Conservation (phyloP, 352 stramenopile genomes). For the Phytopythium boreale region DNA sequence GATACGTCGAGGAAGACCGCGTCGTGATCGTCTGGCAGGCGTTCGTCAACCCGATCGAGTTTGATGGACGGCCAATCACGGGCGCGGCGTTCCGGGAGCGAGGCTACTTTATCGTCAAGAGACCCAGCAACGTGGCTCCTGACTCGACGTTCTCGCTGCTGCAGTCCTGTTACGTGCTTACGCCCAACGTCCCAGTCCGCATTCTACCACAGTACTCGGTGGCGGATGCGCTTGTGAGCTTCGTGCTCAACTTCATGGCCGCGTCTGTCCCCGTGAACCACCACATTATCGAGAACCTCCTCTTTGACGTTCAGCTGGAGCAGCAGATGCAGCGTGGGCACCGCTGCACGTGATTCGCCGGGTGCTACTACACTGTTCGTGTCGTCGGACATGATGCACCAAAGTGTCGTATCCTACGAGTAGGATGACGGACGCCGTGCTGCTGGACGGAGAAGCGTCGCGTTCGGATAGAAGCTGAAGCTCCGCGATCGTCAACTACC, state of each 20-base stretch:
- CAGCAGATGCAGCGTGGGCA: neutral
- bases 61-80: slow-evolving; percentile 20
- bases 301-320: neutral
- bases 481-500: too few relatives aligned
- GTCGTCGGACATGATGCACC: too few relatives aligned
- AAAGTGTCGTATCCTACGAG: too few relatives aligned
- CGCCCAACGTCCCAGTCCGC: slow-evolving; percentile 17
- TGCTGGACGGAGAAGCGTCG: too few relatives aligned
- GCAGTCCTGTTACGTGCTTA: slow-evolving; percentile 36
- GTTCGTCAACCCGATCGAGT: slow-evolving; percentile 44
- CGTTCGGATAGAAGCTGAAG: too few relatives aligned
- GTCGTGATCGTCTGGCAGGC: slow-evolving; percentile 13
- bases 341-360: neutral
- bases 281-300: slow-evolving; percentile 3
- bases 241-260: slow-evolving; percentile 1
- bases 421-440: too few relatives aligned
- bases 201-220: neutral
- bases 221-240: neutral
- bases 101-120: slow-evolving; percentile 35
- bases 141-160: slow-evolving; percentile 20
- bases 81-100: slow-evolving; percentile 28
- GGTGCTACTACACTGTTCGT: too few relatives aligned
- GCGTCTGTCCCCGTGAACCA: neutral
- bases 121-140: slow-evolving; percentile 13
- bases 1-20: slow-evolving; percentile 4